These are phyloP conservation scores for Vigna radiata DNA, from an alignment of 306 rosid species.

Conservation along the genomic window DNA sequence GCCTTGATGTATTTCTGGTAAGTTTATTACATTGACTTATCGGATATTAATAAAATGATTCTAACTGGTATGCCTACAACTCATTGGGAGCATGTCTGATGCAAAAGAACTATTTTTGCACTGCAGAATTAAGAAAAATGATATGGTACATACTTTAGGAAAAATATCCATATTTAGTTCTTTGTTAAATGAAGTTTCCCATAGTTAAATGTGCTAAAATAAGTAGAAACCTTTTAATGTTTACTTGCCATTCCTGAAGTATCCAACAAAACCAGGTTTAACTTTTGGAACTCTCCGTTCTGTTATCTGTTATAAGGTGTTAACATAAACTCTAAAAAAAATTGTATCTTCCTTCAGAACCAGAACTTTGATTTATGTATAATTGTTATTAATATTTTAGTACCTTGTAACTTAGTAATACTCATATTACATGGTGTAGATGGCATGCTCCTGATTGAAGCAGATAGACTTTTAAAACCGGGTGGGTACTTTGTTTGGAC, in stretches of 20 bases:
- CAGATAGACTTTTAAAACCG: constrained; percentile 90
- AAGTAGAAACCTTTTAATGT: constrained; percentile 11
- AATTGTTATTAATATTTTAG: constrained; percentile 11
- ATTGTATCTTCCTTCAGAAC: not conserved
- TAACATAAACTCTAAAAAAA: not conserved
- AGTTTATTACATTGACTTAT: constrained; percentile 3
- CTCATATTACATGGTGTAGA: constrained; percentile 56
- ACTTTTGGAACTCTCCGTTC: constrained; percentile 8
- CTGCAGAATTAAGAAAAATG: constrained; percentile 3
- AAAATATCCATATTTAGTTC: constrained; percentile 14
- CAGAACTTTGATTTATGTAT: not conserved
- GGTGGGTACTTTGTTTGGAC: constrained; percentile 99
- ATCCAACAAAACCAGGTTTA: not conserved
- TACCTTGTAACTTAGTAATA: constrained; percentile 15
- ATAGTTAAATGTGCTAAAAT: constrained; percentile 3
- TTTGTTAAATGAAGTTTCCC: not conserved
- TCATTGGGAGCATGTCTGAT: not conserved
- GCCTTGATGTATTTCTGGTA: not conserved
- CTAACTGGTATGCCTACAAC: not conserved
- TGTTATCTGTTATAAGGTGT: constrained; percentile 2
- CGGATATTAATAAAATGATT: constrained; percentile 8
- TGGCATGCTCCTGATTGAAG: constrained; percentile 90
- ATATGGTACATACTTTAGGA: not conserved
- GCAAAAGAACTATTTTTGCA: constrained; percentile 10
- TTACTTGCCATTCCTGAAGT: constrained; percentile 6